These are phyloP conservation scores for Cercospora citrullina DNA, from an alignment of 2,329 filamentous ascomycete genomes.

Conservation along the genomic window DNA sequence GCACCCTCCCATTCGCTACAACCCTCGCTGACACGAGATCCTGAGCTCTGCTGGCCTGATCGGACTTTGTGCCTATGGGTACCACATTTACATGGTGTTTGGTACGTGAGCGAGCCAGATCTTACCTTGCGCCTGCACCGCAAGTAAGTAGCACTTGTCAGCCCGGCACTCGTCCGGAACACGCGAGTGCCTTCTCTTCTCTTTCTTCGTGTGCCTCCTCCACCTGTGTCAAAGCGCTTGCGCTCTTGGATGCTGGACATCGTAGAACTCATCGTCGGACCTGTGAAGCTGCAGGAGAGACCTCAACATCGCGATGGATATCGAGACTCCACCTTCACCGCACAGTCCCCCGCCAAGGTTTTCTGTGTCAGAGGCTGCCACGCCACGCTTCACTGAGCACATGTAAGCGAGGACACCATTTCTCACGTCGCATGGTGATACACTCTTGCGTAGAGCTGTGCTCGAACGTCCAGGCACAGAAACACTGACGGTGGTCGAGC, in stretches of 20 bases:
- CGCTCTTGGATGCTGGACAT: slow-evolving; percentile 1
- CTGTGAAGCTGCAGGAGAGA: neutral
- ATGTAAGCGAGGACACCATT: slow-evolving; percentile 27
- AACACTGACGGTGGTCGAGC: neutral
- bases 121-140: neutral
- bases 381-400: slow-evolving; percentile 33
- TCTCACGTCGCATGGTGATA: neutral
- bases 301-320: neutral
- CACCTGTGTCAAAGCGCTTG: neutral
- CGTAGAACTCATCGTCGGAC: neutral
- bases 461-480: neutral
- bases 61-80: slow-evolving; percentile 1
- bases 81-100: neutral
- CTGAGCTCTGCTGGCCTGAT: slow-evolving; percentile 10
- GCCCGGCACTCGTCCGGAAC: neutral
- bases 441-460: neutral
- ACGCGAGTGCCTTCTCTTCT: neutral
- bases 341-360: slow-evolving; percentile 27
- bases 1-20: slow-evolving; percentile 14
- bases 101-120: slow-evolving; percentile 8
- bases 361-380: slow-evolving; percentile 21
- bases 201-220: slow-evolving; percentile 2
- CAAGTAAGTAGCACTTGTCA: neutral
- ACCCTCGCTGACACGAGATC: neutral
- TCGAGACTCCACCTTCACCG: slow-evolving; percentile 13